Conservation (phyloP, 805 yeast species). For the Kuraishia hungarica region DNA sequence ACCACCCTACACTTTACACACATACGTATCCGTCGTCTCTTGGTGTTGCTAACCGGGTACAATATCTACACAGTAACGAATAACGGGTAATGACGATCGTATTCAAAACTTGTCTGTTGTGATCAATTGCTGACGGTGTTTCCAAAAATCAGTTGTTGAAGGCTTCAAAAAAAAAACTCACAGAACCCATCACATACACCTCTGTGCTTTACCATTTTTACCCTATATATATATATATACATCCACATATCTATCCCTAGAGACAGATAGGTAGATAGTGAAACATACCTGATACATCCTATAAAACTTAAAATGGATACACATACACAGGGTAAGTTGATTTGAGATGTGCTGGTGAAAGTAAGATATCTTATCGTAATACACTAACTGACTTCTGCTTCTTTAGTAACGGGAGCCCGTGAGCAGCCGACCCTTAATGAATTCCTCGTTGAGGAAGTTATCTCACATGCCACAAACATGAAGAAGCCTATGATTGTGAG, state of each 20-base stretch:
- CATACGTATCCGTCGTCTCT: neutral
- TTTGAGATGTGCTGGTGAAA: too few species aligned
- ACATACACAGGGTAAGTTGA: neutral
- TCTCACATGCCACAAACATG: conserved; percentile 45
- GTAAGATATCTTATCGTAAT: neutral
- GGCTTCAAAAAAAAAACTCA: neutral
- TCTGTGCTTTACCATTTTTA: neutral
- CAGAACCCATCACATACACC: neutral
- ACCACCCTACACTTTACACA: neutral
- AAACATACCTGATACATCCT: too few species aligned
- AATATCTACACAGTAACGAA: neutral
- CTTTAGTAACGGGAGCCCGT: neutral
- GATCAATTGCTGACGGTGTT: neutral
- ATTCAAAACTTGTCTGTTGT: neutral
- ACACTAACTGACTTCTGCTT: neutral
- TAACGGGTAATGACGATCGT: neutral
- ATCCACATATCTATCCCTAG: too few species aligned
- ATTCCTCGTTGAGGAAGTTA: conserved; percentile 51
- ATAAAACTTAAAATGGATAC: neutral
- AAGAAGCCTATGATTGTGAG: conserved; percentile 57
- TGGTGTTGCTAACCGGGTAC: neutral
- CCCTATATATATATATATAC: neutral
- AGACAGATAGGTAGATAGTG: too few species aligned
- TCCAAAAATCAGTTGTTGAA: neutral
- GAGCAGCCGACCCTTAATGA: conserved; percentile 17